Evolutionary conservation across 1,284 basidiomycete genomes (phyloP).

Genomic region (Somion occarium): DNA sequence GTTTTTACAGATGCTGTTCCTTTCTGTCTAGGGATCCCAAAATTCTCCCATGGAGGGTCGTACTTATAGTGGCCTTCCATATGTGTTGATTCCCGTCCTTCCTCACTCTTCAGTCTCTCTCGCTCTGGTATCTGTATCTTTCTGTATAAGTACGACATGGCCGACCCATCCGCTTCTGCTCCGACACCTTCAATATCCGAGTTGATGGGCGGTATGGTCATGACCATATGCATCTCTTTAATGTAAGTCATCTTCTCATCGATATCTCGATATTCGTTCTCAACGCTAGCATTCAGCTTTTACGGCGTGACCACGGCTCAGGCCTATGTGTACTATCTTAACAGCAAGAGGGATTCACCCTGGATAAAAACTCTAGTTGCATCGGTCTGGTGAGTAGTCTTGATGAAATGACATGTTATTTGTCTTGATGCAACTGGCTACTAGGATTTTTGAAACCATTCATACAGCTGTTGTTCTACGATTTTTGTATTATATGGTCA

Average conservation of each 20-base stretch:
- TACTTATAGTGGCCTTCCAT: too few species aligned
- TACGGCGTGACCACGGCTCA: constrained; percentile 3
- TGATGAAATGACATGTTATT: background rate
- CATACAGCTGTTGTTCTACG: constrained; percentile 1
- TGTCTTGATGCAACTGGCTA: background rate
- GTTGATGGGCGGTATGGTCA: background rate
- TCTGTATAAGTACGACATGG: too few species aligned
- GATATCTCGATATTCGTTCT: background rate
- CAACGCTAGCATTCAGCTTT: background rate
- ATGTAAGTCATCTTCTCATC: background rate
- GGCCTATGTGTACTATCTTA: constrained; percentile 4
- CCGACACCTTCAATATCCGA: background rate
- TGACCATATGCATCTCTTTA: background rate
- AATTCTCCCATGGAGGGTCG: too few species aligned
- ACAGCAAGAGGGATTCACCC: background rate
- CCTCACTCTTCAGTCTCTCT: too few species aligned
- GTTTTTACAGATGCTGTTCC: too few species aligned
- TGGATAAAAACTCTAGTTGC: background rate
- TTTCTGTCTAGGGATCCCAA: too few species aligned
- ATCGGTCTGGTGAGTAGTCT: background rate
- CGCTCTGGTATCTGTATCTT: too few species aligned
- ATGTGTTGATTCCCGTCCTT: too few species aligned
- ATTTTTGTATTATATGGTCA: background rate
- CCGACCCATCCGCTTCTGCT: too few species aligned
- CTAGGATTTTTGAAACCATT: constrained; percentile 1